Evolutionary conservation across 2,329 filamentous ascomycete genomes (phyloP).

Genomic region (Whalleya microplaca): DNA sequence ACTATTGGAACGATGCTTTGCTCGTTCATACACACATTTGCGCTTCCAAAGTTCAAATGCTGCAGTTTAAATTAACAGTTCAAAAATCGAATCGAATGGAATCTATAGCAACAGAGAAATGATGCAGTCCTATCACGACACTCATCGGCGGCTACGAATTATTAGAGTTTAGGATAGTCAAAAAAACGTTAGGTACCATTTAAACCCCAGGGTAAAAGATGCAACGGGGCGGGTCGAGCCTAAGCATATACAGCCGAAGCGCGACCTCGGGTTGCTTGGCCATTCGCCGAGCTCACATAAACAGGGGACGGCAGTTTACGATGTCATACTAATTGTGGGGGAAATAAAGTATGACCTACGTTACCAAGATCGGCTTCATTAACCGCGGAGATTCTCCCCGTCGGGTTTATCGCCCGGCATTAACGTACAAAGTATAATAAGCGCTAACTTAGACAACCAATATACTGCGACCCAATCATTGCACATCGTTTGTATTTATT

Average conservation of each 20-base stretch:
- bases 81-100: not conserved
- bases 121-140: not conserved
- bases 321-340: not conserved
- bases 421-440: too few species aligned
- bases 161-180: too few species aligned
- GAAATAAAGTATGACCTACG: not conserved
- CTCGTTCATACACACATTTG: not conserved
- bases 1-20: not conserved
- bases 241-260: constrained; percentile 16
- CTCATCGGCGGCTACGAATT: not conserved
- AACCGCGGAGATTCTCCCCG: not conserved
- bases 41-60: not conserved
- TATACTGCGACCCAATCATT: too few species aligned
- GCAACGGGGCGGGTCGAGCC: too few species aligned
- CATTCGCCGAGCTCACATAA: constrained; percentile 1
- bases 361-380: not conserved
- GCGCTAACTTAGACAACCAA: too few species aligned
- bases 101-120: not conserved
- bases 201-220: too few species aligned
- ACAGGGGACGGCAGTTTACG: constrained; percentile 20
- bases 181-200: too few species aligned
- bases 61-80: not conserved
- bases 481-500: too few species aligned
- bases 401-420: too few species aligned
- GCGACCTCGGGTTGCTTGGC: constrained; percentile 21